Base-by-base conservation (phyloP, 2,329 filamentous ascomycete genomes). In the Verticillium longisporum region DNA sequence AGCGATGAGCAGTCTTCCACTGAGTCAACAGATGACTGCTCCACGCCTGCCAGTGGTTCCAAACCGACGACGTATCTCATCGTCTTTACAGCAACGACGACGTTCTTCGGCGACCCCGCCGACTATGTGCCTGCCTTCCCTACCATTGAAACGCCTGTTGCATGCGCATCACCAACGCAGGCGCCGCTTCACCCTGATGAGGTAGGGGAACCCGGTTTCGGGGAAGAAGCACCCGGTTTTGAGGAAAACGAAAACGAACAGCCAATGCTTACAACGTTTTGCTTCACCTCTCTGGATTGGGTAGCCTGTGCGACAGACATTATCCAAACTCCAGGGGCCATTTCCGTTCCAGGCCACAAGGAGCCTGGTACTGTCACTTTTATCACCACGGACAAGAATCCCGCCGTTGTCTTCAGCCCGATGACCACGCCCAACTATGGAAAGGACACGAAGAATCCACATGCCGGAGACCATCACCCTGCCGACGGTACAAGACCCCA, bases 331-430 rank as follows among this genome's bases (percentile, higher is more conserved):
- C 45, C 45, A 9, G 45, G 45, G 9, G 45, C 18, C 18, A 21
- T 50, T 18, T 50, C 45, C n/a, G 45, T 50, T 7, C 45, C 45
- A 10, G 45, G n/a, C 11, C 9, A 10, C 14, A 45, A 50, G 56
- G 26, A 45, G 13, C 45, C 45, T 11, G 55, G 33, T 31, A 77
- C 76, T 6, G 65, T 80, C 56, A 80, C 77, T 3, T 78, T 82
- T 55, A 68, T 80, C 58, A 83, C 80, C 2, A 83, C 81, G 3
- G 81, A 83, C 67, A 84, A 83, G 67, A 84, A 84, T 60, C 82
- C 82, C 0, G 75, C 78, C 9, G 79, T 83, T 15, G 74, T 83
- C 2, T 72, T 55, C 55, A 77, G 60, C 6, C 60, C 62, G 15
- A 55, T 61, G 13, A 59, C 58, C n/a, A 65, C 63, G n/a, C 62